Percentiles rank a stretch among this genome's conserved stretches.
Evolutionary conservation across 371 early-diverging fungal genomes (phyloP).

Genomic region (Circinella minor): DNA sequence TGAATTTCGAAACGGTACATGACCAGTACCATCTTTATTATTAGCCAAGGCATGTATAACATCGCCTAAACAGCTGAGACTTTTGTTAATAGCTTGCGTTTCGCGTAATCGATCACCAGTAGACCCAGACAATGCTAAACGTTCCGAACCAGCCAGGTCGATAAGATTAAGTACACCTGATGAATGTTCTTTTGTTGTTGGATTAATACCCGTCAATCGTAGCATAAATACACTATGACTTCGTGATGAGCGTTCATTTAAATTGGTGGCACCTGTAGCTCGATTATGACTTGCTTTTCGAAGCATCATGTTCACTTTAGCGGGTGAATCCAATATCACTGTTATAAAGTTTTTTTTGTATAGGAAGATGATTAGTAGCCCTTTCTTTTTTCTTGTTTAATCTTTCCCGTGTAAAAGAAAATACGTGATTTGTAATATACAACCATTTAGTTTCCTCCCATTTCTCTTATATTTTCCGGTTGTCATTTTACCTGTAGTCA

Average conservation of each 20-base stretch:
- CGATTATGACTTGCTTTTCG: conserved; percentile 82
- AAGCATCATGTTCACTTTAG: conserved; percentile 74
- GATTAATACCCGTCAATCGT: conserved; percentile 76
- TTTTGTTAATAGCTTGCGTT: conserved; percentile 97
- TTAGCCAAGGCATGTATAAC: conserved; percentile 93
- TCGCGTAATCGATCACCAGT: conserved; percentile 94
- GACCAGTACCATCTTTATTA: conserved; percentile 66
- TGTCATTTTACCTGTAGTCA: conserved; percentile 58
- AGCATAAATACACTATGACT: conserved; percentile 95
- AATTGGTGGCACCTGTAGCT: conserved; percentile 89
- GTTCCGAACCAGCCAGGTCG: conserved; percentile 98
- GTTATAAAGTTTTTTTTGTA: background rate
- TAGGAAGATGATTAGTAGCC: background rate
- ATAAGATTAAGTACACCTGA: conserved; percentile 89
- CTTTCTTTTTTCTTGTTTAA: background rate
- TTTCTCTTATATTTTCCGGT: no score
- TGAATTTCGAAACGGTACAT: conserved; percentile 98
- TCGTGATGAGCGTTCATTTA: conserved; percentile 95
- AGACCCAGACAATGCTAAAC: conserved; percentile 86
- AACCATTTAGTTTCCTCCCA: no score
- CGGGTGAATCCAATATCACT: conserved; percentile 68
- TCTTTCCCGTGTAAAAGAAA: no score
- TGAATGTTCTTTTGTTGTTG: conserved; percentile 69
- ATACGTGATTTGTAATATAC: no score
- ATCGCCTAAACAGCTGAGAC: conserved; percentile 91